Conservation (phyloP, 1,139 yeast genomes). For the Hansenula sp. region DNA sequence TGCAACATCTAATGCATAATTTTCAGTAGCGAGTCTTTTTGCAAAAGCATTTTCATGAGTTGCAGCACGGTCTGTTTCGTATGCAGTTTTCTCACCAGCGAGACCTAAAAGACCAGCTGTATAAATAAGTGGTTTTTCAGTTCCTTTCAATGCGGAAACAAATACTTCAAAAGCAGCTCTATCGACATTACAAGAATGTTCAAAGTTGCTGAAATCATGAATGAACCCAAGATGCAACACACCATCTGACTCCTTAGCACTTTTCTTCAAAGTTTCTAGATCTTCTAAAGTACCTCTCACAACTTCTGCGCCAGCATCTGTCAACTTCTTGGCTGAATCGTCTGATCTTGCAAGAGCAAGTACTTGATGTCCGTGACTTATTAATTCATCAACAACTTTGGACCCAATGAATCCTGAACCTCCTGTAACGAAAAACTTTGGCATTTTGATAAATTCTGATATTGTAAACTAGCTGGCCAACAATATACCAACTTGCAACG, state of each 20-base stretch:
- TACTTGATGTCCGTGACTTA: constrained; percentile 16
- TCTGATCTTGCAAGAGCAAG: not conserved
- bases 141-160: not conserved
- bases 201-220: constrained; percentile 15
- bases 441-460: no score
- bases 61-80: not conserved
- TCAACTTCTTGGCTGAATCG: not conserved
- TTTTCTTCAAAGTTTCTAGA: constrained; percentile 23
- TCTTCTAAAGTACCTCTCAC: constrained; percentile 13
- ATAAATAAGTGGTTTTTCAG: not conserved
- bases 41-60: not conserved
- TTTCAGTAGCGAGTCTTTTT: not conserved
- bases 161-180: not conserved
- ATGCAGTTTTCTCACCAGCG: not conserved
- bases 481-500: no score
- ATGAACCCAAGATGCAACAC: constrained; percentile 30
- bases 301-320: not conserved
- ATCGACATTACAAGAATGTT: not conserved
- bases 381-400: constrained; percentile 12
- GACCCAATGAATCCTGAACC: constrained; percentile 26
- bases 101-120: not conserved
- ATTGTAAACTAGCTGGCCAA: no score
- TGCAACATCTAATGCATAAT: not conserved
- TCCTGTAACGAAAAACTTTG: no score
- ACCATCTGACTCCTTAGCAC: constrained; percentile 28